Evolutionary conservation across 768 basidiomycete genomes (phyloP).

Genomic region (Cyclocybe cylindracea): DNA sequence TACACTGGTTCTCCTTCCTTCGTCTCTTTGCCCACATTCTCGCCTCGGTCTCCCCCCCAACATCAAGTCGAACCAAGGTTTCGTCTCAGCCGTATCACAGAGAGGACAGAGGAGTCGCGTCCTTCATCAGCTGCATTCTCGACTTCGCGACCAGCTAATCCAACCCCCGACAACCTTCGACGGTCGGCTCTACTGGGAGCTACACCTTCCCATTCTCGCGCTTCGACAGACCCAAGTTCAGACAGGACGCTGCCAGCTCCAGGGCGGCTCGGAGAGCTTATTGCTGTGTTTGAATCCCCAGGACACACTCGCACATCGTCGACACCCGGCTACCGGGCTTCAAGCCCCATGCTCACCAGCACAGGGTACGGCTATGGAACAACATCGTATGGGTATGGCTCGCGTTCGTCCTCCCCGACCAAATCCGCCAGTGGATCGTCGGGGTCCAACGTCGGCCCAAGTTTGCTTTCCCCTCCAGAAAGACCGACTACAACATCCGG

Average conservation of each 20-base stretch:
- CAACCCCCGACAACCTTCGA: slow-evolving; percentile 46
- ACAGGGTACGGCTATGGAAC: slow-evolving; percentile 32
- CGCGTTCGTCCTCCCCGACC: slow-evolving; percentile 47
- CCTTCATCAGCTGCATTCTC: slow-evolving; percentile 50
- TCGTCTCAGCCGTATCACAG: slow-evolving; percentile 76
- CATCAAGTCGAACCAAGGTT: slow-evolving; percentile 35
- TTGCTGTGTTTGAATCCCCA: slow-evolving; percentile 67
- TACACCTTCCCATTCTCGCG: slow-evolving; percentile 50
- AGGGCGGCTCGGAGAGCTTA: slow-evolving; percentile 67
- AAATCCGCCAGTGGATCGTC: slow-evolving; percentile 38
- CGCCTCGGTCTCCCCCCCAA: slow-evolving; percentile 34
- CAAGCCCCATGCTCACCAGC: slow-evolving; percentile 37
- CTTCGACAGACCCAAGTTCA: slow-evolving; percentile 57
- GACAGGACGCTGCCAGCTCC: slow-evolving; percentile 50
- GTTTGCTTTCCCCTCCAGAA: slow-evolving; percentile 46
- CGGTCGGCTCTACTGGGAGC: slow-evolving; percentile 45
- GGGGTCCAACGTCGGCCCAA: slow-evolving; percentile 38
- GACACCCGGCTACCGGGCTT: slow-evolving; percentile 40
- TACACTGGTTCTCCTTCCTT: slow-evolving; percentile 51
- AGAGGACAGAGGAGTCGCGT: slow-evolving; percentile 74
- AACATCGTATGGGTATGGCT: slow-evolving; percentile 36
- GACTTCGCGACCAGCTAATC: slow-evolving; percentile 35
- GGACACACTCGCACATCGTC: slow-evolving; percentile 58
- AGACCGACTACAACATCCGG: slow-evolving; percentile 35
- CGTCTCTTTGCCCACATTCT: slow-evolving; percentile 41